These are phyloP conservation scores for Dacryopinax spathularia DNA, from an alignment of 768 basidiomycete genomes.

Conservation along the genomic window DNA sequence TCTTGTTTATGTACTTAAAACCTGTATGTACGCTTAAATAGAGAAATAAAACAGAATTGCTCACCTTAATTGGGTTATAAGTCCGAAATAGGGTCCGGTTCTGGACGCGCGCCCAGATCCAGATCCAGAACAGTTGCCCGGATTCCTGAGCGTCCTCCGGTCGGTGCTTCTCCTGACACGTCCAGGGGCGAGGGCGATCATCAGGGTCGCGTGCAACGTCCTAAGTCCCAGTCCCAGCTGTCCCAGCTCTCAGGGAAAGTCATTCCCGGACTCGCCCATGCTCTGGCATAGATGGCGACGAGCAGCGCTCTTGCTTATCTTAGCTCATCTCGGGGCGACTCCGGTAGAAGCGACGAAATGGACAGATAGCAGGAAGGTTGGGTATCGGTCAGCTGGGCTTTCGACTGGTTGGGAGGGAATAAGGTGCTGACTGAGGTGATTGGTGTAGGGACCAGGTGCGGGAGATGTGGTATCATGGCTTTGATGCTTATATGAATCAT, in stretches of 20 bases:
- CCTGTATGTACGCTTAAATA: too few relatives aligned
- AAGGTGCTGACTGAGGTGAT: not conserved
- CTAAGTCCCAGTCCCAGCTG: too few relatives aligned
- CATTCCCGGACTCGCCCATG: not conserved
- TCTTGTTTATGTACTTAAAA: too few relatives aligned
- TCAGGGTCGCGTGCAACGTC: not conserved
- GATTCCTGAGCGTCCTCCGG: too few relatives aligned
- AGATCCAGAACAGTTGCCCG: too few relatives aligned
- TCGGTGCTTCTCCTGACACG: not conserved
- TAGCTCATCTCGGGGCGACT: not conserved
- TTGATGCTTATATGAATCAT: conserved; percentile 70
- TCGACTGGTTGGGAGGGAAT: not conserved
- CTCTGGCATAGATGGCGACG: conserved; percentile 2
- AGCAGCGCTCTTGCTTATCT: not conserved
- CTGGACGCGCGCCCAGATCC: too few relatives aligned
- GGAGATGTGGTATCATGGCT: conserved; percentile 83
- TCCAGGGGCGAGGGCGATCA: too few relatives aligned
- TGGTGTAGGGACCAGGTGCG: conserved; percentile 47
- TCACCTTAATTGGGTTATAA: too few relatives aligned
- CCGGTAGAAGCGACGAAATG: conserved; percentile 1
- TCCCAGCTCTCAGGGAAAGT: not conserved
- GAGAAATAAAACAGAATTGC: too few relatives aligned
- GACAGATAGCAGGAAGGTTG: conserved; percentile 1
- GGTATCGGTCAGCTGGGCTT: not conserved
- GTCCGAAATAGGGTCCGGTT: too few relatives aligned